Evolutionary conservation across 2,329 filamentous ascomycete species (phyloP).

Genomic region (Fusarium sp.): DNA sequence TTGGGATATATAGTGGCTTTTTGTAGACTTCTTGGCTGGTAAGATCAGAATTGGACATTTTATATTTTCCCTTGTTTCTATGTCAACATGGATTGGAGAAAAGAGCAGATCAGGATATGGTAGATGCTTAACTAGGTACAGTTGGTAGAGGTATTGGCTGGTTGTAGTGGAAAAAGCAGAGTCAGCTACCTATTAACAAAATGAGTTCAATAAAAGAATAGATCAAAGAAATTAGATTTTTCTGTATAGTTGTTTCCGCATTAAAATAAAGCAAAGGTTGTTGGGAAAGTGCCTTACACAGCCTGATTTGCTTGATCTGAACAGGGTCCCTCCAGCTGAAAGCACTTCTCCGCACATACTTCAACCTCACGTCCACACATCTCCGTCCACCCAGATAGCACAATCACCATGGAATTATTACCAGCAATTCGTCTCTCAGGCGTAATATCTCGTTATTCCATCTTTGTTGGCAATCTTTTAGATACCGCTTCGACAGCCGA

Average conservation of each 20-base stretch:
- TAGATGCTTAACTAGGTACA: too few species aligned
- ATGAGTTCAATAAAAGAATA: too few species aligned
- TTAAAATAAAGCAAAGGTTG: not conserved
- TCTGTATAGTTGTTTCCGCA: not conserved
- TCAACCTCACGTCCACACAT: not conserved
- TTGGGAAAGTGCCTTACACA: not conserved
- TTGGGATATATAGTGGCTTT: too few species aligned
- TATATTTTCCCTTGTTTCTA: too few species aligned
- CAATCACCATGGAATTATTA: not conserved
- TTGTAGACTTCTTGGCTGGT: too few species aligned
- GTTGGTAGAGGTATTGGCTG: not conserved
- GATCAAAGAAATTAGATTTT: not conserved
- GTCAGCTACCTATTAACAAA: not conserved
- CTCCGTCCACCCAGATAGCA: not conserved
- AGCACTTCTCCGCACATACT: not conserved
- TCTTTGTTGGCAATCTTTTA: not conserved
- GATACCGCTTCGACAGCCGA: not conserved
- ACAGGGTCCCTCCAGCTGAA: not conserved
- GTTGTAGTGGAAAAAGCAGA: not conserved
- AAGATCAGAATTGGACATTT: too few species aligned
- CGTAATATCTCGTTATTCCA: not conserved
- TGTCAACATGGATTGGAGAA: too few species aligned
- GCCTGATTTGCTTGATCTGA: too few species aligned
- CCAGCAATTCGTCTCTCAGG: not conserved
- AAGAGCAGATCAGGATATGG: too few species aligned